A percentile compares a stretch with the other conserved stretches of the same genome.
These are phyloP conservation scores for Globisporangium emineosum DNA, from an alignment of 352 stramenopile genomes.

Conservation along the genomic window DNA sequence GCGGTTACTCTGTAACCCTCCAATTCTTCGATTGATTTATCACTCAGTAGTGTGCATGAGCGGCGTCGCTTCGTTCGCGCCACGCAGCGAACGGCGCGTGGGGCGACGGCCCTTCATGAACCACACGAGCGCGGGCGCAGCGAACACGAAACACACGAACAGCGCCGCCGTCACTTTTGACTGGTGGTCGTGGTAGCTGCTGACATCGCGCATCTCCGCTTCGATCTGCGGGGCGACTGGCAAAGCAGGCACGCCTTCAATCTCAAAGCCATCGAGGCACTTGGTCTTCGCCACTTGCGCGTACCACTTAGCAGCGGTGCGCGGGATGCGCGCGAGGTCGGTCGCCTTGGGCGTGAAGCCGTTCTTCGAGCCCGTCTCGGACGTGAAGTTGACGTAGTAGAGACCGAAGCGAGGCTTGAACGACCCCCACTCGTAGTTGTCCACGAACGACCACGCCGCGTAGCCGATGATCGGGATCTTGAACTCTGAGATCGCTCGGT, in stretches of 20 bases:
- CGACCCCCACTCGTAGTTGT: conserved; percentile 95
- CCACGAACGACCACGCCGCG: conserved; percentile 91
- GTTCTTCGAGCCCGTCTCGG: conserved; percentile 24
- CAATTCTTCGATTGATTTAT: not conserved
- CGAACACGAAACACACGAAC: conserved; percentile 9
- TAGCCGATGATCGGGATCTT: conserved; percentile 75
- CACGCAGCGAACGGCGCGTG: conserved; percentile 5
- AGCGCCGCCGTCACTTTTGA: not conserved
- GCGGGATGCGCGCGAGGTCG: conserved; percentile 36
- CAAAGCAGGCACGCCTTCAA: not conserved
- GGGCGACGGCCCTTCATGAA: conserved; percentile 17
- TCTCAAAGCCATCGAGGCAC: conserved; percentile 38
- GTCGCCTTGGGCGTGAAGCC: conserved; percentile 20
- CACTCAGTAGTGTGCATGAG: conserved; percentile 14
- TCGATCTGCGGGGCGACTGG: not conserved
- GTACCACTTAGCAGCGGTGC: conserved; percentile 58
- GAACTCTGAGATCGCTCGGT: conserved; percentile 43
- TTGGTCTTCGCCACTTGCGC: conserved; percentile 45
- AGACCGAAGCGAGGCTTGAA: conserved; percentile 51
- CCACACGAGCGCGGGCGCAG: conserved; percentile 16
- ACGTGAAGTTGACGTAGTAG: conserved; percentile 49
- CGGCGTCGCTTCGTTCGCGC: conserved; percentile 13
- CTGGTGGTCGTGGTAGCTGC: not conserved
- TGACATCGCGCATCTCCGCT: conserved; percentile 2
- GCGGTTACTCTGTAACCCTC: not conserved